Evolutionary conservation across 2,329 filamentous ascomycete species (phyloP), one percentile per base, ranked within the genome.

Genomic region (Fusarium sp.): DNA sequence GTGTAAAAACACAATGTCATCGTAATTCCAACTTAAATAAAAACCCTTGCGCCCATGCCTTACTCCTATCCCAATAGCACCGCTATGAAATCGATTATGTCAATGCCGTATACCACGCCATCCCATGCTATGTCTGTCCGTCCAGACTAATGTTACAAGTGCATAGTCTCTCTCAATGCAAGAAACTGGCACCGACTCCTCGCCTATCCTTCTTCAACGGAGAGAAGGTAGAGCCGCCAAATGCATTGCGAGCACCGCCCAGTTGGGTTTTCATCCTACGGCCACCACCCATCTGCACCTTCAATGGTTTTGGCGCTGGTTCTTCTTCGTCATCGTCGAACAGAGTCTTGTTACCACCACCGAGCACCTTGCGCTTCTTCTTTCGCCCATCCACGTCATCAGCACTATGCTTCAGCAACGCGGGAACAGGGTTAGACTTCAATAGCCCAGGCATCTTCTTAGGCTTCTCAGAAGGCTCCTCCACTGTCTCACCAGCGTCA

Each of bases 361-460:
- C 89, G 3, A 92, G 83, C 7, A 93, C 81, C 79, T 93, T 94
- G 67, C 91, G 88, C 83, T 91, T 94, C 84, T 91, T 93, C 77
- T 88, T 90, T 79, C 84, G 87, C 9, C 79, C 81, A 69, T 85
- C 82, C 30, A 71, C 74, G 69, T 81, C 80, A 46, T 57, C 63
- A 32, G 65, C 65, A n/a, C 58, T 48, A 52, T 61, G n/a, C 7
- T 64, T 64, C 58, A 48, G 18, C 7, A 52, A 41, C 14, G 44
- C 25, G 18, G 72, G 54, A 27, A 52, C 22, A 25, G 40, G 51
- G 27, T 65, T 72, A 11, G 54, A 24, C 56, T 76, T 73, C 18
- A 45, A 30, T 6, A 53, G 20, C 8, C 61, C 71, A 11, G 40
- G n/a, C n/a, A 13, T 52, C 45, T 69, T 69, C 52, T 70, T 67